Base-by-base conservation (phyloP, 805 yeast genomes). In the Candida ortonii region DNA sequence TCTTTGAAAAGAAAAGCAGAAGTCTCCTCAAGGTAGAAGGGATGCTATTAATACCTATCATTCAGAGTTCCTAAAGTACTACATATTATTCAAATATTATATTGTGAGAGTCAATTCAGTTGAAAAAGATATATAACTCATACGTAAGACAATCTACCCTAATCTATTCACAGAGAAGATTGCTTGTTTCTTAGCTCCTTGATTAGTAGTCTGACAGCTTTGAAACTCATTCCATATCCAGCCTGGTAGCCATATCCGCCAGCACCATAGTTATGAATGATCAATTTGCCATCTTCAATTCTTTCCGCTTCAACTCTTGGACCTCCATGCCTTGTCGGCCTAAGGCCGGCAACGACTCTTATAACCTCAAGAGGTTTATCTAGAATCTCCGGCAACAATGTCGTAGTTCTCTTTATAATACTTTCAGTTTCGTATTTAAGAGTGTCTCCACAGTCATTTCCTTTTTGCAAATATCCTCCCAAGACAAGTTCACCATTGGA, bases 281-380 rank as follows among this genome's bases (percentile, higher is more conserved):
- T 50, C 1, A 66, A 37, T 34, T 64, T 62, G 3, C 70, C 74
- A 15, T 60, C 63, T 8, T 57, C 62, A 10, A 62, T 59, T 4
- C 35, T 39, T 46, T 80, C 83, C 26, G 58, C 55, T 52, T 82
- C 93, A 26, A 85, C 73, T 33, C 94, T 66, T 5, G 73, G 78
- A 4, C 94, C 94, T 10, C 89, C 93, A 25, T 73, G 68, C 51
- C 94, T 70, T 23, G 80, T 67, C 5, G 95, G 95, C 44, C 95
- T 70, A 28, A 83, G 64, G 0, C 94, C 95, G 6, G 88, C 79
- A 1, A 73, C 84, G 24, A 75, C 79, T 34, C 84, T 69, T 8
- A 82, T 32, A 17, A 85, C 67, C 44, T 79, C 82, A 28, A 65
- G 55, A 15, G 52, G 62, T 57, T 43, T 30, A 11, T 59, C 62